phyloP scores from a whole-genome alignment of 257 asterid species.

The Rehmannia glutinosa region DNA sequence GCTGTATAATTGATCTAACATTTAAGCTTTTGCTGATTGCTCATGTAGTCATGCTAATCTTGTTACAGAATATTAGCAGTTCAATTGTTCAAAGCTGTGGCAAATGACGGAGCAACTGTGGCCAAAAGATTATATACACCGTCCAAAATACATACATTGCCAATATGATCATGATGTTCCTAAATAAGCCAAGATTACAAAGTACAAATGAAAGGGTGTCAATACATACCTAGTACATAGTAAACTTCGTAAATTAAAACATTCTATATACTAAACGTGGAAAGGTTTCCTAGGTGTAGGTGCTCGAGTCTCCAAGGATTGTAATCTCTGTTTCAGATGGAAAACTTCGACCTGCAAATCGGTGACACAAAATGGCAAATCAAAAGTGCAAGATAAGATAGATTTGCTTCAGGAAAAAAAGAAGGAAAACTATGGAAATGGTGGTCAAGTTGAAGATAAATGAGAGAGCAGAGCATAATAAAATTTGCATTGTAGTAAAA shows the following conservation, averaged over 20 bases:
- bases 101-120: too few relatives aligned
- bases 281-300: conserved; percentile 93
- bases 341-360: conserved; percentile 78
- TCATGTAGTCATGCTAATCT: neutral
- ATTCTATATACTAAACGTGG: conserved; percentile 43
- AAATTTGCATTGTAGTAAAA: too few relatives aligned
- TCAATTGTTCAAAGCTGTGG: neutral
- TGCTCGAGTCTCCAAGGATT: conserved; percentile 78
- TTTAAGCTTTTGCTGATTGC: too few relatives aligned
- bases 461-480: neutral
- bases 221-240: conserved; percentile 3
- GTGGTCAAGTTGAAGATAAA: neutral
- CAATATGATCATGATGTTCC: too few relatives aligned
- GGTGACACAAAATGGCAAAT: too few relatives aligned
- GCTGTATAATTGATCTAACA: too few relatives aligned
- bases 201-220: neutral
- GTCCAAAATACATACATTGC: conserved; percentile 1
- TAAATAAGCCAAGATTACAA: too few relatives aligned
- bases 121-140: conserved; percentile 6
- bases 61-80: neutral
- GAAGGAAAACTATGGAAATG: neutral
- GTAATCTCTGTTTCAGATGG: conserved; percentile 90
- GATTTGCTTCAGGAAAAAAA: neutral
- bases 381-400: neutral
- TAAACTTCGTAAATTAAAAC: neutral